phyloP scores from a whole-genome alignment of 345 rosid genomes.

The Arabidopsis thaliana region TAIR10.1 NC_003075.7:7658001-7658500 shows the following conservation, averaged over 20 bases:
- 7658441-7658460: too few species aligned
- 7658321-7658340: slow-evolving; percentile 33
- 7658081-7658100: slow-evolving; percentile 76
- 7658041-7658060: slow-evolving; percentile 64
- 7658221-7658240: slow-evolving; percentile 23
- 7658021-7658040: slow-evolving; percentile 62
- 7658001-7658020: slow-evolving; percentile 61
- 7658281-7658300: slow-evolving; percentile 2
- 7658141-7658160: slow-evolving; percentile 17
- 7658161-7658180: slow-evolving; percentile 32
- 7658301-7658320: slow-evolving; percentile 27
- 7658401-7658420: too few species aligned
- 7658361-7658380: too few species aligned
- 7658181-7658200: not conserved
- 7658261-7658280: slow-evolving; percentile 4
- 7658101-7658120: slow-evolving; percentile 72
- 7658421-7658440: too few species aligned
- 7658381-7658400: too few species aligned
- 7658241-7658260: slow-evolving; percentile 9
- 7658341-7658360: slow-evolving; percentile 15
- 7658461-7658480: too few species aligned
- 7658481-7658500: too few species aligned
- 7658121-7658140: slow-evolving; percentile 53
- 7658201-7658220: not conserved
- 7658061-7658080: slow-evolving; percentile 63